A percentile compares a stretch with the other conserved stretches of the same genome.
Evolutionary conservation across 208 protist species (phyloP).

Genomic region (Herpetomonas tarakana): DNA sequence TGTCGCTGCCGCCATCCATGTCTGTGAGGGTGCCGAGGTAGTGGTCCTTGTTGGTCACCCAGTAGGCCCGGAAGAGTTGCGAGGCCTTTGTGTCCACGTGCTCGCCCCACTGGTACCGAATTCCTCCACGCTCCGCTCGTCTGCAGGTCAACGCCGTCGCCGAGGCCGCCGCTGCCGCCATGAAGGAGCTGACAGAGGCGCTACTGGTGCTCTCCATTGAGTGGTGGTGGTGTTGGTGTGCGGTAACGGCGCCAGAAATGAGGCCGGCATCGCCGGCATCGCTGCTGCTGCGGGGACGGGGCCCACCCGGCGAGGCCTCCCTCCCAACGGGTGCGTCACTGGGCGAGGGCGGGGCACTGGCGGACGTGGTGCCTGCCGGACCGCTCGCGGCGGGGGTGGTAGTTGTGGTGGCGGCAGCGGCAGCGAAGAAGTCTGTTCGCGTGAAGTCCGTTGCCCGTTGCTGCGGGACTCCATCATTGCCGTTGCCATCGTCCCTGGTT

Average conservation of each 20-base stretch:
- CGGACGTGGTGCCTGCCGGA: background rate
- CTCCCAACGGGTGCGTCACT: too few relatives aligned
- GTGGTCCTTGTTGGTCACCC: constrained; percentile 10
- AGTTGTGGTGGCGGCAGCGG: background rate
- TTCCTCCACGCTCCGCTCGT: constrained; percentile 27
- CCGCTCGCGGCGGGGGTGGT: background rate
- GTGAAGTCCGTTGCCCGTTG: constrained; percentile 8
- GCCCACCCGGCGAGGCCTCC: background rate
- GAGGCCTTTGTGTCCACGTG: constrained; percentile 30
- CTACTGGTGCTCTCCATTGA: too few relatives aligned
- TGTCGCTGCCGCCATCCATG: background rate
- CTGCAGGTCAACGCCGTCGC: background rate
- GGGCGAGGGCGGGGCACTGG: background rate
- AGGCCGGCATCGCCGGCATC: background rate
- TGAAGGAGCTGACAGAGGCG: background rate
- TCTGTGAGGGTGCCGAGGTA: constrained; percentile 13
- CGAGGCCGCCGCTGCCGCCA: background rate
- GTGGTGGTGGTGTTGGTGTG: too few relatives aligned
- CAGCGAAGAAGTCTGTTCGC: constrained; percentile 11
- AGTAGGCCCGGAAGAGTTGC: constrained; percentile 26
- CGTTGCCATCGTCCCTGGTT: too few relatives aligned
- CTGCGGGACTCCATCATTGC: too few relatives aligned
- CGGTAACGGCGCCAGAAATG: too few relatives aligned
- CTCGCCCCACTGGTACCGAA: constrained; percentile 36
- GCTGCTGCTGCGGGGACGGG: background rate